Conservation (phyloP, 345 rosid genomes). For the Eucalyptus lansdowneana region DNA sequence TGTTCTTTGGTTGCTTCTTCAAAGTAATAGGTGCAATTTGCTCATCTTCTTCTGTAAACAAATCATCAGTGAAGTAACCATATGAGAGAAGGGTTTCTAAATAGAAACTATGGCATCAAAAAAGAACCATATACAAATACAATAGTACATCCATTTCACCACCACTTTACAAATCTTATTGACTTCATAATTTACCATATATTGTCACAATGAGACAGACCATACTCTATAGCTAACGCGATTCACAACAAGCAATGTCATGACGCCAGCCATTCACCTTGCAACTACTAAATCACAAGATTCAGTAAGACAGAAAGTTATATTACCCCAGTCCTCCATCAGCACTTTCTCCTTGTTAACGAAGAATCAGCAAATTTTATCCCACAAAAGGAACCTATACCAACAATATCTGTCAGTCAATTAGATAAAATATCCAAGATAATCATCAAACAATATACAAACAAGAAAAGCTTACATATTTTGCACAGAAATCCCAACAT, state of each 20-base stretch:
- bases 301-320: not conserved
- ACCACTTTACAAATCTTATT: not conserved
- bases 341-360: not conserved
- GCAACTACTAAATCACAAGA: not conserved
- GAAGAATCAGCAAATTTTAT: not conserved
- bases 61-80: not conserved
- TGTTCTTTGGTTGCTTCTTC: slow-evolving; percentile 41
- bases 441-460: not conserved
- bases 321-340: slow-evolving; percentile 38
- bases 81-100: not conserved
- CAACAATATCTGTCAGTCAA: not conserved
- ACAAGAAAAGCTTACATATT: not conserved
- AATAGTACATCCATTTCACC: not conserved
- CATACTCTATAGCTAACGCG: not conserved
- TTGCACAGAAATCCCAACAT: not conserved
- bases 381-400: not conserved
- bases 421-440: not conserved
- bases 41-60: slow-evolving; percentile 44
- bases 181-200: not conserved
- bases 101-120: not conserved
- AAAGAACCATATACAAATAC: not conserved
- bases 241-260: not conserved
- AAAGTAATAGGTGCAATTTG: slow-evolving; percentile 34
- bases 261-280: not conserved
- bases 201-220: not conserved